Evolutionary conservation across 768 basidiomycete species (phyloP).

Genomic region (Boletus patriciae): DNA sequence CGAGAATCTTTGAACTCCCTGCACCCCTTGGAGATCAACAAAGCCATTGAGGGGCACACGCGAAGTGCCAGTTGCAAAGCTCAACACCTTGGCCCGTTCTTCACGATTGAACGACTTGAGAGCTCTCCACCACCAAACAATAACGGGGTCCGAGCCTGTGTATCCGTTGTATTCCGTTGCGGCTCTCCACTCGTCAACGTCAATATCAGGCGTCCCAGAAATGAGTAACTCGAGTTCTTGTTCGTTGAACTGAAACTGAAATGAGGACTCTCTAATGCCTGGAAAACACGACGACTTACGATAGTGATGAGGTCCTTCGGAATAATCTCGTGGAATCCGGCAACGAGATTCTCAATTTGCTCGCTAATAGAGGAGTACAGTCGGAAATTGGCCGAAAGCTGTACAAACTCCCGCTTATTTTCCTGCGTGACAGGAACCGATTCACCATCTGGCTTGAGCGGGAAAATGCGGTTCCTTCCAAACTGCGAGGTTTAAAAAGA

Average conservation of each 20-base stretch:
- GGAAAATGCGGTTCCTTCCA: slow-evolving; percentile 84
- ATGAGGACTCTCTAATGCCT: slow-evolving; percentile 1
- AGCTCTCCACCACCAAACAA: slow-evolving; percentile 99
- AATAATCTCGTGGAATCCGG: slow-evolving; percentile 96
- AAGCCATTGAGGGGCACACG: slow-evolving; percentile 95
- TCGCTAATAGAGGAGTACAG: slow-evolving; percentile 93
- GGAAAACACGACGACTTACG: slow-evolving; percentile 45
- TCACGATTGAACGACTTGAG: slow-evolving; percentile 97
- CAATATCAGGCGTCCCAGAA: slow-evolving; percentile 97
- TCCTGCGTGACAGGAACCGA: slow-evolving; percentile 88
- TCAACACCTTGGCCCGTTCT: slow-evolving; percentile 93
- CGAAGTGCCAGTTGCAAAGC: slow-evolving; percentile 93
- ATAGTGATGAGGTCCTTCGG: slow-evolving; percentile 95
- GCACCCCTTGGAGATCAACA: slow-evolving; percentile 90
- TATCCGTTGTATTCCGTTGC: slow-evolving; percentile 92
- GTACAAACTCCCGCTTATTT: slow-evolving; percentile 95
- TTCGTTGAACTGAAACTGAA: slow-evolving; percentile 73
- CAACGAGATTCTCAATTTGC: slow-evolving; percentile 86
- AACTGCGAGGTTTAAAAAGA: slow-evolving; percentile 51
- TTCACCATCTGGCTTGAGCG: slow-evolving; percentile 85
- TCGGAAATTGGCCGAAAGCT: slow-evolving; percentile 91
- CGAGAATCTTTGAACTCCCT: slow-evolving; percentile 92
- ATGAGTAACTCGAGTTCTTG: slow-evolving; percentile 93
- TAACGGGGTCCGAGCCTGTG: slow-evolving; percentile 87
- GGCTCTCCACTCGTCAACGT: slow-evolving; percentile 95